These are phyloP conservation scores for Aegilops umbellulata DNA, from an alignment of 176 grass and related monocot species.

Conservation along the genomic window DNA sequence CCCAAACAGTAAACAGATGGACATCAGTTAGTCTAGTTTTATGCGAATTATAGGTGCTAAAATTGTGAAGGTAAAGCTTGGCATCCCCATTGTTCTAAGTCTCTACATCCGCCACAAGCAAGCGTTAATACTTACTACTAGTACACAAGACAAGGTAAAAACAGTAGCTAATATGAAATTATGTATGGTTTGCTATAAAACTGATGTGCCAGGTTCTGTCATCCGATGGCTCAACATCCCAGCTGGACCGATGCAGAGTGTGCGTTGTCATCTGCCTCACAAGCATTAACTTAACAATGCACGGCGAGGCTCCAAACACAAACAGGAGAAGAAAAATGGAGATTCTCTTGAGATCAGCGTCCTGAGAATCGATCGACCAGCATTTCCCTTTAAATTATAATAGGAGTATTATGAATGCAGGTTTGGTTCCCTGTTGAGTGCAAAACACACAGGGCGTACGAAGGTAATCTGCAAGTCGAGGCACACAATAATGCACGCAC, in stretches of 20 bases:
- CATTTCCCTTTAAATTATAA: background rate
- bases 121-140: too few species aligned
- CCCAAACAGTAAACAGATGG: too few species aligned
- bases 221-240: background rate
- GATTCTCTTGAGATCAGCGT: background rate
- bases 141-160: too few species aligned
- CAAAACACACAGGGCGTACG: background rate
- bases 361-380: background rate
- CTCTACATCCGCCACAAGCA: too few species aligned
- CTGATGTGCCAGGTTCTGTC: background rate
- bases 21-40: too few species aligned
- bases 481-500: background rate
- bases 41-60: too few species aligned
- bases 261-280: background rate
- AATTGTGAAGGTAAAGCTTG: too few species aligned
- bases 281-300: background rate
- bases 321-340: background rate
- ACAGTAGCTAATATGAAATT: too few species aligned
- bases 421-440: background rate
- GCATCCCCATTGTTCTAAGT: too few species aligned
- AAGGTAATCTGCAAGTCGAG: background rate
- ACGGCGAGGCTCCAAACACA: background rate
- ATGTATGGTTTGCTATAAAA: background rate
- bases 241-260: background rate
- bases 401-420: too few species aligned